phyloP scores from a whole-genome alignment of 306 rosid species.

The Astragalus membranaceus region DNA sequence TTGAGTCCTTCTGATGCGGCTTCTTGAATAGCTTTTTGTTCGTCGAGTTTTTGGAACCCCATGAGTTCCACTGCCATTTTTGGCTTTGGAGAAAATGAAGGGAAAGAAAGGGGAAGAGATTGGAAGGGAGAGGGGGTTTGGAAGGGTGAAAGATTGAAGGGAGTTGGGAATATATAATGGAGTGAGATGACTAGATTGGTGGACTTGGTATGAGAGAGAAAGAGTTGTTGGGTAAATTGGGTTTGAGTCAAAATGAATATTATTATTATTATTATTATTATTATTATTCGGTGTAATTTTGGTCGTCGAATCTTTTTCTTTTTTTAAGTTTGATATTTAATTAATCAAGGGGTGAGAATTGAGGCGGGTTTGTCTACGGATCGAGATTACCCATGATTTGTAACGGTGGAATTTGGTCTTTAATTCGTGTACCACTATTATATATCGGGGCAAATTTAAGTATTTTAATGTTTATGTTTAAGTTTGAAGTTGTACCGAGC shows the following conservation, averaged over 20 bases:
- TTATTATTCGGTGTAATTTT: not conserved
- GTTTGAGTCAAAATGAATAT: slow-evolving; percentile 29
- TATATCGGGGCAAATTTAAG: no score
- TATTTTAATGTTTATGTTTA: no score
- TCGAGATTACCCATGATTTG: no score
- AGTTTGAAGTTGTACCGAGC: no score
- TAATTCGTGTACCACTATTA: no score
- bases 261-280: not conserved
- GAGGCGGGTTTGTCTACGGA: no score
- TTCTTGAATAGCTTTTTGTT: slow-evolving; percentile 72
- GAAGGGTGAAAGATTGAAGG: not conserved
- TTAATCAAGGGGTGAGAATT: no score
- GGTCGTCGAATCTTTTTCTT: not conserved
- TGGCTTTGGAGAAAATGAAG: not conserved
- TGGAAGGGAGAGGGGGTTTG: not conserved
- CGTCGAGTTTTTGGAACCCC: slow-evolving; percentile 60
- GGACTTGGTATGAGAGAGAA: slow-evolving; percentile 28
- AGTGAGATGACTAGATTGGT: slow-evolving; percentile 28
- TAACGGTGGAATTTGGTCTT: no score
- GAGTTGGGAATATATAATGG: slow-evolving; percentile 31
- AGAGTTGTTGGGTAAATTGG: not conserved
- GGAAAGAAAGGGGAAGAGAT: not conserved
- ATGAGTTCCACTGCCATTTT: slow-evolving; percentile 77
- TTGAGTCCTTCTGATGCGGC: slow-evolving; percentile 81
- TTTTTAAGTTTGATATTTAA: no score